Evolutionary conservation across 805 yeast genomes (phyloP).

Genomic region (Ogataea thermomethanolica): DNA sequence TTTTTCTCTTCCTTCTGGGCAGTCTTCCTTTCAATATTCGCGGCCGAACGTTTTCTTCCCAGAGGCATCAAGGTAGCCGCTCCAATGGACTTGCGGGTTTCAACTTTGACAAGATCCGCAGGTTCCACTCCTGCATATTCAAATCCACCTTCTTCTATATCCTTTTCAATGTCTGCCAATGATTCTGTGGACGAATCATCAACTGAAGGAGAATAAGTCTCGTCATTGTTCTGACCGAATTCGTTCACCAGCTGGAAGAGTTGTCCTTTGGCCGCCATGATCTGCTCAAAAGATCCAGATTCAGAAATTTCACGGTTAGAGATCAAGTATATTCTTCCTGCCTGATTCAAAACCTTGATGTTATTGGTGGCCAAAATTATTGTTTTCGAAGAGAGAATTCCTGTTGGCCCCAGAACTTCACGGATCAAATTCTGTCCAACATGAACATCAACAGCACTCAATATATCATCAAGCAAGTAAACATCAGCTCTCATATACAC

Average conservation of each 20-base stretch:
- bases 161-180: background rate
- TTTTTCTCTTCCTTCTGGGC: constrained; percentile 49
- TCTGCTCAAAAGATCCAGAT: constrained; percentile 45
- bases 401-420: constrained; percentile 43
- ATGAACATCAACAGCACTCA: constrained; percentile 97
- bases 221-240: constrained; percentile 28
- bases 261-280: constrained; percentile 24
- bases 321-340: constrained; percentile 60
- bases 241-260: constrained; percentile 37
- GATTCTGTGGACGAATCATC: background rate
- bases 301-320: constrained; percentile 55
- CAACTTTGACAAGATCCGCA: constrained; percentile 12
- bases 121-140: constrained; percentile 3
- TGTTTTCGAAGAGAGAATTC: constrained; percentile 50
- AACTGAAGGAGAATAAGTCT: background rate
- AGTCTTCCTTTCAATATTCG: constrained; percentile 32
- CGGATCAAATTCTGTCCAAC: constrained; percentile 84
- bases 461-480: constrained; percentile 84
- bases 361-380: constrained; percentile 57
- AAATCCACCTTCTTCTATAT: constrained; percentile 1
- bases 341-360: constrained; percentile 49
- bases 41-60: constrained; percentile 35
- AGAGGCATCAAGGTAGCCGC: constrained; percentile 67
- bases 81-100: constrained; percentile 36
- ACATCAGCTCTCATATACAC: constrained; percentile 93